Conservation (phyloP, 2,329 filamentous ascomycete species). For the Cytospora paraplurivora region DNA sequence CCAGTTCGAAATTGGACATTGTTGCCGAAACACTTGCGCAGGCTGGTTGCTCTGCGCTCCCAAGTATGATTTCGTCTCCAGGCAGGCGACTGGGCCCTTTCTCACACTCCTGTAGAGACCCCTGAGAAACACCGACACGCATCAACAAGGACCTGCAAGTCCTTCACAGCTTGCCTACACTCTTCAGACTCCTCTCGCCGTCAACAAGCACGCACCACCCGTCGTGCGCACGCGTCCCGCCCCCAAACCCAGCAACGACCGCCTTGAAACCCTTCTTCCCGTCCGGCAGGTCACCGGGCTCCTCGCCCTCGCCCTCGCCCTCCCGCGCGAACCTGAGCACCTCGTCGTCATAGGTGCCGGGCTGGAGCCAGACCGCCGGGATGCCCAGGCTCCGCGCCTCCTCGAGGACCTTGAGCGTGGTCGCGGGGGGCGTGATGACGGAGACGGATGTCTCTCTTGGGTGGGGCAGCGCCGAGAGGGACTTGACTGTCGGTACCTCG, state of each 20-base stretch:
- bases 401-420: conserved; percentile 72
- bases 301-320: conserved; percentile 44
- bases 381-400: conserved; percentile 76
- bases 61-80: not conserved
- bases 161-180: conserved; percentile 52
- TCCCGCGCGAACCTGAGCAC: conserved; percentile 68
- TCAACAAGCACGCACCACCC: conserved; percentile 90
- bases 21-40: not conserved
- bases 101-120: not conserved
- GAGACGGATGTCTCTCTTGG: conserved; percentile 75
- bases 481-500: conserved; percentile 65
- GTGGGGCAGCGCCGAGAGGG: conserved; percentile 64
- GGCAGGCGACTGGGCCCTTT: not conserved
- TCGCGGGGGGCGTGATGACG: conserved; percentile 81
- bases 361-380: conserved; percentile 83
- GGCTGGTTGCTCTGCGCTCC: not conserved
- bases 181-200: conserved; percentile 66
- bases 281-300: conserved; percentile 33
- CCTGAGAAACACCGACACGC: not conserved
- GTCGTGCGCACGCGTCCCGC: conserved; percentile 58
- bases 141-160: too few species aligned
- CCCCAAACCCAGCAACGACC: conserved; percentile 67
- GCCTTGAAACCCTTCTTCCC: conserved; percentile 56
- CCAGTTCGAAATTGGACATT: not conserved
- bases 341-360: conserved; percentile 80